phyloP scores from a whole-genome alignment of 805 yeast genomes.

The Candida dendrica region DNA sequence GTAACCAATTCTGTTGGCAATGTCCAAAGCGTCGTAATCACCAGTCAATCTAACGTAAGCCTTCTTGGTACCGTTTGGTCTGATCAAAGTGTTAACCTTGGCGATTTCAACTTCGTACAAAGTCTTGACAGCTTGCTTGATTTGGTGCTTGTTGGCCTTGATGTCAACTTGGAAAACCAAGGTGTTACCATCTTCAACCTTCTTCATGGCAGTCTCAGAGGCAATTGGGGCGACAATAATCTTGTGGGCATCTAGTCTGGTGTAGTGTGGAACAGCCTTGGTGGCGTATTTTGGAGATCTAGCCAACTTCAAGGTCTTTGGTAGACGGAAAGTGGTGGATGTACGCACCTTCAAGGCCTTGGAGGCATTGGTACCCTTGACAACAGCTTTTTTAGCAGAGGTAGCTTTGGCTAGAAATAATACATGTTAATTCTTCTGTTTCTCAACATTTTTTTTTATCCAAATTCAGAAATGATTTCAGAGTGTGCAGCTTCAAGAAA shows the following conservation, averaged over 20 bases:
- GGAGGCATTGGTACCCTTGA: constrained; percentile 91
- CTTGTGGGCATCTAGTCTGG: constrained; percentile 95
- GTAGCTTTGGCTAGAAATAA: constrained; percentile 70
- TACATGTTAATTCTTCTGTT: too few species aligned
- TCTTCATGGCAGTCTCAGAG: constrained; percentile 98
- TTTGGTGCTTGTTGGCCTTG: constrained; percentile 97
- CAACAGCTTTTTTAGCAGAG: constrained; percentile 97
- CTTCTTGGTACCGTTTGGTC: constrained; percentile 99
- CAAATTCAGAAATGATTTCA: too few species aligned
- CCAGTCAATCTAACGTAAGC: constrained; percentile 98
- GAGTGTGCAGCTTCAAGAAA: too few species aligned
- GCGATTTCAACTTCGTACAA: constrained; percentile 93
- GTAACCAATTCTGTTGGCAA: constrained; percentile 99
- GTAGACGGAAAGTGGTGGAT: constrained; percentile 90
- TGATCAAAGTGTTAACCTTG: constrained; percentile 92
- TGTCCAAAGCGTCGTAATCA: constrained; percentile 98
- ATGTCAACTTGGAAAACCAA: constrained; percentile 97
- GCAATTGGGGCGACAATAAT: constrained; percentile 91
- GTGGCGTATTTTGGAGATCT: constrained; percentile 93
- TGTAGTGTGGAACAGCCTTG: constrained; percentile 95
- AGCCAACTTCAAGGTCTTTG: constrained; percentile 92
- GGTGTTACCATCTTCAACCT: constrained; percentile 99
- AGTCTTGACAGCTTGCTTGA: constrained; percentile 97
- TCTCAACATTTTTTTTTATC: too few species aligned
- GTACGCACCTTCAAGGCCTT: constrained; percentile 93